A percentile compares a stretch with the other conserved stretches of the same genome.
Evolutionary conservation across 352 stramenopile species (phyloP).

Genomic region (Phytophthora multivora): DNA sequence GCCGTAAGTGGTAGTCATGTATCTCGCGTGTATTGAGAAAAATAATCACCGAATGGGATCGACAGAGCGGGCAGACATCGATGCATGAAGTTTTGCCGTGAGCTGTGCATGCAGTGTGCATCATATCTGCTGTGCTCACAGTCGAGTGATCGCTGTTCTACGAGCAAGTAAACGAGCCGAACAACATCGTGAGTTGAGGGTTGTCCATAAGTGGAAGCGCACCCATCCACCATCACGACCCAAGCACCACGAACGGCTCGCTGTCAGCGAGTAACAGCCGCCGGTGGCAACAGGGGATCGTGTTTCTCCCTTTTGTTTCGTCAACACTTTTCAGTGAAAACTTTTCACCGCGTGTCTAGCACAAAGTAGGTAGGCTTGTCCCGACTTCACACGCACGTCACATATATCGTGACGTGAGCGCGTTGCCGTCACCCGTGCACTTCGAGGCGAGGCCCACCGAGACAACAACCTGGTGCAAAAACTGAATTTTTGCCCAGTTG

Average conservation of each 20-base stretch:
- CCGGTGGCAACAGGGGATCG: background rate
- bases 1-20: no score
- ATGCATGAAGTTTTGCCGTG: no score
- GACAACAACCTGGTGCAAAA: background rate
- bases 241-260: background rate
- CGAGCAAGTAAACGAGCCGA: background rate
- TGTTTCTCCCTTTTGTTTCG: constrained; percentile 7
- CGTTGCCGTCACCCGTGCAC: background rate
- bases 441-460: background rate
- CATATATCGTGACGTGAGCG: background rate
- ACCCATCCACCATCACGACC: background rate
- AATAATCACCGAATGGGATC: no score
- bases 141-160: background rate
- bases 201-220: background rate
- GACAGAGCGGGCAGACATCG: no score
- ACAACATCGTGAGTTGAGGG: background rate
- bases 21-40: no score
- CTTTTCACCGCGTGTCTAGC: no score
- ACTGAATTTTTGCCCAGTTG: constrained; percentile 3
- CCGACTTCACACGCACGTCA: background rate
- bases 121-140: no score
- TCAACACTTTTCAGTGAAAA: constrained; percentile 2
- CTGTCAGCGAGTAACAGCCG: background rate
- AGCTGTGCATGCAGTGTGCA: no score
- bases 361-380: background rate